Evolutionary conservation across 2,329 filamentous ascomycete species (phyloP), one percentile per base, ranked within the genome.

Genomic region (Hirsutella minnesotensis): DNA sequence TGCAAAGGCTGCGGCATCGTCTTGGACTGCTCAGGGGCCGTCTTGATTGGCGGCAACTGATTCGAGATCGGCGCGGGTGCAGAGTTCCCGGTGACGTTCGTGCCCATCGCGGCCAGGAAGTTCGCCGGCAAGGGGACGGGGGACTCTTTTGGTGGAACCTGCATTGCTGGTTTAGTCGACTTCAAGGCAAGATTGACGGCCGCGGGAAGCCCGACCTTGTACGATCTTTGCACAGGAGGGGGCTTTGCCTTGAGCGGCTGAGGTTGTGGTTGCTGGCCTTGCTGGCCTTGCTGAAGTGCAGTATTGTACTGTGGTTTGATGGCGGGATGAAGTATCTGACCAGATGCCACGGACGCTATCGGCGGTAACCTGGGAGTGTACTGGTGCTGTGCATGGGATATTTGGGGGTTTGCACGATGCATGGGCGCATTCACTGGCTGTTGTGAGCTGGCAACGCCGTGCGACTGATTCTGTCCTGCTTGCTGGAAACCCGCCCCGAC

Each of bases 81-180:
- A 9, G 36, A 24, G 16, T 24, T 31, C 19, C 45, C 47, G 3
- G 21, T 35, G 2, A 58, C 45, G 9, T 56, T 44, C 9, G 61
- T 59, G 40, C 52, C 57, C 53, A 66, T 65, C 9, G 64, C 62
- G n/a, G 64, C 63, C 39, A 66, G 49, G 41, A 65, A 66, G 42
- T 66, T 65, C 5, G 65, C 61, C 1, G 66, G 66, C 9, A 69
- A 49, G 10, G 66, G 66, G 5, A 69, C 66, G 3, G 66, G 66
- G 1, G 66, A 67, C 43, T 68, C 55, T 49, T 67, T 68, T 13
- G 58, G 49, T 19, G 63, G 63, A 47, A 58, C 50, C 58, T 58
- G 49, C 36, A 50, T 50, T 43, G 48, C 49, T 49, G 52, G 49
- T 47, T 61, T 58, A 53, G 54, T 55, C 49, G 52, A 53, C 40